Conservation (phyloP, 495 filamentous ascomycete genomes). For the Aspergillus panamensis region DNA sequence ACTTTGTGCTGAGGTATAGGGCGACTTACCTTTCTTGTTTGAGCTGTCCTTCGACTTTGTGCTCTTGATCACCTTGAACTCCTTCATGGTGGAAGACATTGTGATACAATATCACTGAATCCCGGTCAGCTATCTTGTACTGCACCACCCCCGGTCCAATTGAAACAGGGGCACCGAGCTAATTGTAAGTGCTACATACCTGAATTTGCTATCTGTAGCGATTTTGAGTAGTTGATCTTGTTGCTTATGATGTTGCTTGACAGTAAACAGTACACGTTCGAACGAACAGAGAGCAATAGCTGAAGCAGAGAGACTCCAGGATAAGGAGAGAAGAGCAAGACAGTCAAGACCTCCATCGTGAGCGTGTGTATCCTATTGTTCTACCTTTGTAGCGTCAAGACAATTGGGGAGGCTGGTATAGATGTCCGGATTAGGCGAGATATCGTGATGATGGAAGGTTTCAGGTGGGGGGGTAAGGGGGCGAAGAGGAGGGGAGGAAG, state of each 20-base stretch:
- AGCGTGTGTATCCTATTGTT: slow-evolving; percentile 9
- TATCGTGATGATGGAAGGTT: neutral
- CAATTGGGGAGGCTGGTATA: slow-evolving; percentile 18
- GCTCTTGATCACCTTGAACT: neutral
- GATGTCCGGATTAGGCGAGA: slow-evolving; percentile 7
- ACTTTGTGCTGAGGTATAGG: neutral
- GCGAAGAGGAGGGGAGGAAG: too few relatives aligned
- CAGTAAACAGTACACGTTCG: too few relatives aligned
- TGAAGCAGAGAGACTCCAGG: neutral
- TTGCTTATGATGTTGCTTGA: neutral
- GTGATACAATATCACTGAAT: neutral
- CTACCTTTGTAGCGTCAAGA: neutral
- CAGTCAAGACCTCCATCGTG: slow-evolving; percentile 2
- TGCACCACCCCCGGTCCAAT: neutral
- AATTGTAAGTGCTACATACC: neutral
- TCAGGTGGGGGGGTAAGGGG: neutral
- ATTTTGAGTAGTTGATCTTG: neutral
- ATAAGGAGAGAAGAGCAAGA: neutral
- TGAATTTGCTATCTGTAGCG: neutral
- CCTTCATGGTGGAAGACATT: neutral
- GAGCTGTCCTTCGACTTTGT: neutral
- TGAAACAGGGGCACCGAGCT: neutral
- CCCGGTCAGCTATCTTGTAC: neutral
- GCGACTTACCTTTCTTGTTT: neutral
- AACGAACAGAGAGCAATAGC: neutral